Base-by-base conservation (phyloP, 2,329 filamentous ascomycete species). In the Sporothrix variecibatus region DNA sequence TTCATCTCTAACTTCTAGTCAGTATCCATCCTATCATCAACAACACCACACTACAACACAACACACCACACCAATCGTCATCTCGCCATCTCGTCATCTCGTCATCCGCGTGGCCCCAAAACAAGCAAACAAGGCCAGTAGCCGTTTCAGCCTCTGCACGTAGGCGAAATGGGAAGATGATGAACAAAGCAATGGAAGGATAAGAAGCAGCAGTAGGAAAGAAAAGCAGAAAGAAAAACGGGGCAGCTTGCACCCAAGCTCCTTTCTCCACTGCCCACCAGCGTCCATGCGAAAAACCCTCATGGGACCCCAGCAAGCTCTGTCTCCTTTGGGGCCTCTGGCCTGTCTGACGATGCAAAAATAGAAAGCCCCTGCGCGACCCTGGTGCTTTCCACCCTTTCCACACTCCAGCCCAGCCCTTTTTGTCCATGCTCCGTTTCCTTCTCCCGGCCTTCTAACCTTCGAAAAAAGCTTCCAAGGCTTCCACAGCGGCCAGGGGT, bases 361-460 rank as follows among this genome's bases (percentile, higher is more conserved):
- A 56, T 70, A 70, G 67, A 70, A 49, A 56, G 62, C 62, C 38
- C 38, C 62, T 65, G 62, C 62, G 62, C 62, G n/a, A n/a, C 62
- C 62, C 62, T 60, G n/a, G n/a, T 34, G 20, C 34, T 65, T 46
- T 38, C 31, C 20, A 26, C 26, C n/a, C 53, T 17, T 38, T 15
- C 56, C 15, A 7, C 56, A 60, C 28, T n/a, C 60, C 20, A 38
- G 62, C 38, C 38, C 62, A 9, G 49, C 31, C 49, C 49, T 56
- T 40, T 28, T 56, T 26, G 20, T 40, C 67, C 31, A 56, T 56
- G 28, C 67, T 53, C 67, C 67, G 28, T 38, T 56, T 56, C 31
- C 67, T 70, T 70, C 67, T 70, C 28, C 64, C 64, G 40, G 64
- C 64, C 64, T 68, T 68, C 64, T 34, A 68, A 20, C 15, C 43